Conservation (phyloP, 495 filamentous ascomycete species). For the Bacidia gigantensis region DNA sequence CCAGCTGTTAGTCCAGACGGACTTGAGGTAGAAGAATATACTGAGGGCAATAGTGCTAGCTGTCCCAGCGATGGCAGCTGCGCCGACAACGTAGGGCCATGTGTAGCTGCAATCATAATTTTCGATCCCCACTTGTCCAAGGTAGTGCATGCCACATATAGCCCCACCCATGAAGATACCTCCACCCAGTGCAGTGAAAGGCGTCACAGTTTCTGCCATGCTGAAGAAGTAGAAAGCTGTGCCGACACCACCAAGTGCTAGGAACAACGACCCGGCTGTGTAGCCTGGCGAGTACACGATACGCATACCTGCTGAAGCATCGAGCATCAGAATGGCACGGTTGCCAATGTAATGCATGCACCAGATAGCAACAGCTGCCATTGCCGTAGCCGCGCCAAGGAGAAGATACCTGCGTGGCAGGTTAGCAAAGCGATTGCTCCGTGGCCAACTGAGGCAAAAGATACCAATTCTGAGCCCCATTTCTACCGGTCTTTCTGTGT, state of each 20-base stretch:
- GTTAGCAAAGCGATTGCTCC: too few species aligned
- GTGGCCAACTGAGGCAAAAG: too few species aligned
- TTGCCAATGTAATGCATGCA: constrained; percentile 82
- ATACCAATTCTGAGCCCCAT: constrained; percentile 59
- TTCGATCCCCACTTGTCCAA: constrained; percentile 67
- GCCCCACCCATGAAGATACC: constrained; percentile 56
- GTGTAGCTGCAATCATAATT: constrained; percentile 57
- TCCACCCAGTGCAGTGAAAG: constrained; percentile 43
- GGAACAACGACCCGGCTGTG: constrained; percentile 66
- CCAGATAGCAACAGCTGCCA: constrained; percentile 78
- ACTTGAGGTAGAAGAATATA: constrained; percentile 64
- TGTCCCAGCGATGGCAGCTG: constrained; percentile 55
- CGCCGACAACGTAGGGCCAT: constrained; percentile 45
- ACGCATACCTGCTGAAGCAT: constrained; percentile 47
- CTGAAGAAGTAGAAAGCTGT: constrained; percentile 56
- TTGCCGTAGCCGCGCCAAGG: constrained; percentile 52
- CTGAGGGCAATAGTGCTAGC: constrained; percentile 53
- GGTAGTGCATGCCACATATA: constrained; percentile 82
- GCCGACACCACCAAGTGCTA: constrained; percentile 62
- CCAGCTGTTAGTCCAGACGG: constrained; percentile 66
- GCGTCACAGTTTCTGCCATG: constrained; percentile 38
- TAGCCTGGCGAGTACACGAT: constrained; percentile 59
- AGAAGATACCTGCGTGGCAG: constrained; percentile 47
- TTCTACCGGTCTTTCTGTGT: constrained; percentile 53
- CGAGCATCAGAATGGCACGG: constrained; percentile 54